Evolutionary conservation across 441 rosid genomes (phyloP), one percentile per base, ranked within the genome.

Genomic region (Euphorbia corollata): DNA sequence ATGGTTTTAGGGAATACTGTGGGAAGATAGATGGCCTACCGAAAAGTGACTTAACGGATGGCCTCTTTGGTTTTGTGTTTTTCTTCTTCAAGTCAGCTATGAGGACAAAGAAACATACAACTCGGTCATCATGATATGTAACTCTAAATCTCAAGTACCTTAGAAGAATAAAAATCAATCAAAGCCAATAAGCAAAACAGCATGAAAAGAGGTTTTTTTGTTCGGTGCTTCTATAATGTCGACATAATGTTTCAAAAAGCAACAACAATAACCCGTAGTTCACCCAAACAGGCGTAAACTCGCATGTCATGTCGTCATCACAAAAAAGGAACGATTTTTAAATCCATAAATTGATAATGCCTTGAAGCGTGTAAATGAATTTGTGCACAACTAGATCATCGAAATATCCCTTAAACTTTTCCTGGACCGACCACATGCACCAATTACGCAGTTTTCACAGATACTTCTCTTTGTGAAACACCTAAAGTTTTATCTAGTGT

Each of bases 1-100:
- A n/a, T n/a, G n/a, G n/a, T n/a, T n/a, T n/a, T n/a, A n/a, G n/a
- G n/a, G n/a, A n/a, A n/a, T n/a, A n/a, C n/a, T n/a, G n/a, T n/a
- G n/a, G n/a, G n/a, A 38, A 22, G 3, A n/a, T 47, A 11, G 19
- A 19, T 15, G 18, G 54, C 88, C 79, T 84, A 94, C 99, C 99
- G 72, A 94, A 91, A 60, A 94, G 97, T 59, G 99, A 79, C 84
- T 92, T 95, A 74, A 95, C 84, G 24, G 98, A 90, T 57, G 98
- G 96, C 73, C 98, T 84, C 84, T 88, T 95, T 0, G 90, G 87
- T 78, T 92, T 95, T 20, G 86, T 76, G 77, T 73, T 87, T 75
- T 88, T 95, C 83, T 92, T 90, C 86, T 90, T 92, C 79, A 94
- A 66, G 70, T 91, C 97, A 68, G 86, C 99, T 77, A 45, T 13